Percentiles rank a stretch among this genome's conserved stretches.
Conservation (phyloP, 2,329 filamentous ascomycete genomes). For the Pyricularia sp. region DNA sequence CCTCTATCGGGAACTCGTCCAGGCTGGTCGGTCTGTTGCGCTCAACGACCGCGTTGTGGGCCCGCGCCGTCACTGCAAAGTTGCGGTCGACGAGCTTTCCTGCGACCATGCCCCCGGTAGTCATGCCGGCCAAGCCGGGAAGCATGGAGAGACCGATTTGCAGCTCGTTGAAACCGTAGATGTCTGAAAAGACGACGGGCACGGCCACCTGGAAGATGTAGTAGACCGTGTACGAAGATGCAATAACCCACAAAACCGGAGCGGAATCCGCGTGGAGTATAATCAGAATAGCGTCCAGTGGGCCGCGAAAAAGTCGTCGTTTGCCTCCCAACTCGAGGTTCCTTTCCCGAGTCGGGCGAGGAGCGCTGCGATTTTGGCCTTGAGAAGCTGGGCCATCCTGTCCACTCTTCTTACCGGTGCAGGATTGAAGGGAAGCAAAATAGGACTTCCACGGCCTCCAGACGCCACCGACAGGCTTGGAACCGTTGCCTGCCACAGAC, state of each 20-base stretch:
- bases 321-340: not conserved
- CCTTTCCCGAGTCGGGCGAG: not conserved
- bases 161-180: not conserved
- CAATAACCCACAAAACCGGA: not conserved
- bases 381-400: not conserved
- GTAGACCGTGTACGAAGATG: constrained; percentile 1
- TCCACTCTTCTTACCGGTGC: not conserved
- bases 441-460: not conserved
- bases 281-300: not conserved
- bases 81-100: constrained; percentile 3
- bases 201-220: constrained; percentile 1
- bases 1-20: not conserved
- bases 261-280: not conserved
- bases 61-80: not conserved
- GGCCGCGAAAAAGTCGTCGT: not conserved
- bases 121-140: not conserved
- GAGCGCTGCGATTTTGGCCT: not conserved
- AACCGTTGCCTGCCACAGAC: constrained; percentile 32
- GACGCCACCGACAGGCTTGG: not conserved
- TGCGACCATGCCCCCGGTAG: not conserved
- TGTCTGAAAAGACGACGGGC: not conserved
- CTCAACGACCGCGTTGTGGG: not conserved
- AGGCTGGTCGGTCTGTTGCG: not conserved
- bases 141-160: not conserved
- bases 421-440: not conserved